These are phyloP conservation scores for Populus nigra DNA, from an alignment of 345 rosid genomes.

Conservation along the genomic window DNA sequence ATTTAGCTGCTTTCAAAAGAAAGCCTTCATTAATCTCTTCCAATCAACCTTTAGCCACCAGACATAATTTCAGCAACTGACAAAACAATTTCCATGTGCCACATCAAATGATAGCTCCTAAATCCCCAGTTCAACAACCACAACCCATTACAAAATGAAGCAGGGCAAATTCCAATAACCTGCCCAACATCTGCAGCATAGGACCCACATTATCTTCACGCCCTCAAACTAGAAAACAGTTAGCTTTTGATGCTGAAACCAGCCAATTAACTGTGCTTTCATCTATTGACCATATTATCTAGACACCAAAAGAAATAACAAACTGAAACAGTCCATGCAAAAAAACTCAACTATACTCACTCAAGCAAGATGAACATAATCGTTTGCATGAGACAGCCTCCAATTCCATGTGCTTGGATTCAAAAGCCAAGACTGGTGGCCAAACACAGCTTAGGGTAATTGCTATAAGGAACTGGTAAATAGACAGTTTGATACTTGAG, in stretches of 20 bases:
- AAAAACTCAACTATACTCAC: neutral
- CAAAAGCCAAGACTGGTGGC: neutral
- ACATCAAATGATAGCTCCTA: neutral
- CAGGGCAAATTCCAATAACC: neutral
- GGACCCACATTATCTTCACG: neutral
- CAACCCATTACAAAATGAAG: neutral
- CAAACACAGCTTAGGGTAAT: conserved; percentile 1
- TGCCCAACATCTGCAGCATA: neutral
- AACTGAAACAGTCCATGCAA: neutral
- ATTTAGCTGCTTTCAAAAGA: neutral
- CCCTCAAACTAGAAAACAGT: neutral
- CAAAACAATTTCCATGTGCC: neutral
- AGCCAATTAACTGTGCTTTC: neutral
- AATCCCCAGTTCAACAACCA: neutral
- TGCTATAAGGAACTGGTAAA: neutral
- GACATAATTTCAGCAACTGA: neutral
- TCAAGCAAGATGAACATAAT: neutral
- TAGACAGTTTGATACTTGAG: neutral
- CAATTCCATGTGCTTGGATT: neutral
- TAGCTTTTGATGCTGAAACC: neutral
- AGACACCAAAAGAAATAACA: neutral
- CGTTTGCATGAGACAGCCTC: neutral
- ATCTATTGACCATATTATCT: neutral
- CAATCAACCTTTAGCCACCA: neutral
- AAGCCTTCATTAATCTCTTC: neutral